Conservation (phyloP, 148 eudicot species). For the Fallopia convolvulus region DNA sequence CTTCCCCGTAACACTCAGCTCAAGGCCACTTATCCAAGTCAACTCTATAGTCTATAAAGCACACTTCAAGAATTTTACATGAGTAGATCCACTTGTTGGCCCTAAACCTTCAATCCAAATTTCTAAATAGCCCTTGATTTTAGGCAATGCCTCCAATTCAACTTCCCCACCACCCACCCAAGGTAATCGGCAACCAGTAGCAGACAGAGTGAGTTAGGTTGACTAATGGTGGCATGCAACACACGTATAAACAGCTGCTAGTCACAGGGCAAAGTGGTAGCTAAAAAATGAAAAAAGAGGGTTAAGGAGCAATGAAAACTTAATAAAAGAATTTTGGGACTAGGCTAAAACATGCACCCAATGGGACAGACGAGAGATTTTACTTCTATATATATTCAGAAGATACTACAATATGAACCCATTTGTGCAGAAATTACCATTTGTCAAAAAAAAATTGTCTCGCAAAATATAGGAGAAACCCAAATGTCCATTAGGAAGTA, state of each 20-base stretch:
- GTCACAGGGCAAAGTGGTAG: background rate
- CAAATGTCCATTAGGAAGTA: background rate
- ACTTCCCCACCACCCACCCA: no score
- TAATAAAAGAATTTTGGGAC: background rate
- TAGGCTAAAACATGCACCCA: background rate
- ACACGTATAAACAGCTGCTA: background rate
- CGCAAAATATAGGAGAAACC: background rate
- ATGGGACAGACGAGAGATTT: background rate
- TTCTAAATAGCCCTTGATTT: no score
- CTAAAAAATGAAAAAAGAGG: background rate
- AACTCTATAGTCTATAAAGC: background rate
- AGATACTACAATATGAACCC: background rate
- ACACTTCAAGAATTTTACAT: background rate
- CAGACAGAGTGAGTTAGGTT: no score
- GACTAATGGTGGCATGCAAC: background rate
- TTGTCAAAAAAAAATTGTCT: background rate
- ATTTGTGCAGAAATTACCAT: background rate
- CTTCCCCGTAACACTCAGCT: no score
- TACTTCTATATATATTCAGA: background rate
- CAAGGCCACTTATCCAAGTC: background rate
- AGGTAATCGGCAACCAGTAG: no score
- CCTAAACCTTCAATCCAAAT: background rate
- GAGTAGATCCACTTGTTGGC: background rate
- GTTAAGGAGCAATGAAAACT: background rate
- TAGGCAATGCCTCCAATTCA: no score